Evolutionary conservation across 371 early-diverging fungal genomes (phyloP).

Genomic region (Rhizopus sp.): DNA sequence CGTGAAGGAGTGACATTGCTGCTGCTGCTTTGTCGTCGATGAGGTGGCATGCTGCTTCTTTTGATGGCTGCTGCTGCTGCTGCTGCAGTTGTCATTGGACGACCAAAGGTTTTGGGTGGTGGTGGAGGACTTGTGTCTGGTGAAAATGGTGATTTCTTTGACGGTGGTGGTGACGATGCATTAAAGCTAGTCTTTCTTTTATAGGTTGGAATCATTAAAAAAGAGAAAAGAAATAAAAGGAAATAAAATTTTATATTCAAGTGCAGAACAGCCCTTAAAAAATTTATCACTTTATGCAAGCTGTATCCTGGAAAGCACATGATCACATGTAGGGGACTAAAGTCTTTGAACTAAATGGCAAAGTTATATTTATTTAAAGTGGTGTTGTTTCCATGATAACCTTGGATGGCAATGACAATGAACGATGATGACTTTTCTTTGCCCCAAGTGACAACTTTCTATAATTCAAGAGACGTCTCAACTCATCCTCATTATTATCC

Average conservation of each 20-base stretch:
- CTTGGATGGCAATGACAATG: conserved; percentile 22
- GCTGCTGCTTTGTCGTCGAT: conserved; percentile 27
- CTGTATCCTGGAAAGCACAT: no score
- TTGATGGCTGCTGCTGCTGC: conserved; percentile 45
- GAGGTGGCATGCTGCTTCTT: conserved; percentile 14
- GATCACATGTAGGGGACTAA: no score
- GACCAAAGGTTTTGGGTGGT: conserved; percentile 16
- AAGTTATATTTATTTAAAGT: background rate
- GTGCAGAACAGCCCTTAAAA: no score
- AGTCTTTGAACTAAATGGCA: no score
- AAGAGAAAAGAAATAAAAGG: no score
- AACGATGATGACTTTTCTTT: conserved; percentile 18
- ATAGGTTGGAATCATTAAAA: conserved; percentile 15
- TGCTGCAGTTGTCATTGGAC: conserved; percentile 41
- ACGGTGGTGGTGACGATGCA: conserved; percentile 25
- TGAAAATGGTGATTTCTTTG: conserved; percentile 27
- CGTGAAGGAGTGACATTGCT: conserved; percentile 28
- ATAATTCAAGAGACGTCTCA: background rate
- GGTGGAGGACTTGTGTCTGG: conserved; percentile 32
- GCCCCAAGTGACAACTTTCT: background rate
- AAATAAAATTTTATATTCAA: no score
- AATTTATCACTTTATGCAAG: no score
- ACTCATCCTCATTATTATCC: conserved; percentile 16
- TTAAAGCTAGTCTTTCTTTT: conserved; percentile 23
- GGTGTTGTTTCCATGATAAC: background rate